These are phyloP conservation scores for Chaetomium olivaceum DNA, from an alignment of 2,329 filamentous ascomycete species.

Conservation along the genomic window DNA sequence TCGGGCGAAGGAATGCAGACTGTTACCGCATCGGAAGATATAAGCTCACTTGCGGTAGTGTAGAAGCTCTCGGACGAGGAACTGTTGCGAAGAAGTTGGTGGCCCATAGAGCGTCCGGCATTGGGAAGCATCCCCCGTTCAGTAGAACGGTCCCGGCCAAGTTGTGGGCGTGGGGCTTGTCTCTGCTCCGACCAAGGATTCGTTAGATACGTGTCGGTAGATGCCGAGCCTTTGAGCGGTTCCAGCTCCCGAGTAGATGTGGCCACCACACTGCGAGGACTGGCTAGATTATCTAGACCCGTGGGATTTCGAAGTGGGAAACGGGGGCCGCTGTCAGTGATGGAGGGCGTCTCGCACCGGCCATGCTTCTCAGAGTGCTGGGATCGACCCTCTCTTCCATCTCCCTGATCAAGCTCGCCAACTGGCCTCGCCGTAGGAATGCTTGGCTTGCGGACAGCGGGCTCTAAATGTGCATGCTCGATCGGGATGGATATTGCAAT, in stretches of 20 bases:
- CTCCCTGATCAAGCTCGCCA: neutral
- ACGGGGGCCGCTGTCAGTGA: neutral
- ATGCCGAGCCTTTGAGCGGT: conserved; percentile 11
- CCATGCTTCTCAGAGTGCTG: neutral
- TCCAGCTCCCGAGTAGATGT: conserved; percentile 22
- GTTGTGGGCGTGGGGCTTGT: neutral
- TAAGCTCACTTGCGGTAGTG: conserved; percentile 39
- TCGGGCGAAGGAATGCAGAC: conserved; percentile 27
- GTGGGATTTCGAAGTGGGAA: neutral
- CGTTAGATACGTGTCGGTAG: neutral
- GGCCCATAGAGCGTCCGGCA: neutral
- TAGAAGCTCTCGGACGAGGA: conserved; percentile 40
- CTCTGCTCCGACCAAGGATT: neutral
- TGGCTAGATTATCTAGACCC: conserved; percentile 17
- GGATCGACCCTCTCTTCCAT: neutral
- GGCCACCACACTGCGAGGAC: conserved; percentile 14
- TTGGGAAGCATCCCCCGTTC: neutral
- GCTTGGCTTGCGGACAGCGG: conserved; percentile 11
- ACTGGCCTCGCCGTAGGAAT: neutral
- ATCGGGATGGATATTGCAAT: conserved; percentile 63
- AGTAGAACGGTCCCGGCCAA: neutral
- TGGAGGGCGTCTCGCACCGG: too few relatives aligned
- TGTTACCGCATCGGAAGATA: conserved; percentile 38
- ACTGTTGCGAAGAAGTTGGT: conserved; percentile 16
- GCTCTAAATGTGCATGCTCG: conserved; percentile 49